Evolutionary conservation across 768 basidiomycete species (phyloP), one percentile per base, ranked within the genome.

Genomic region (Naganishia vaughanmartiniae): DNA sequence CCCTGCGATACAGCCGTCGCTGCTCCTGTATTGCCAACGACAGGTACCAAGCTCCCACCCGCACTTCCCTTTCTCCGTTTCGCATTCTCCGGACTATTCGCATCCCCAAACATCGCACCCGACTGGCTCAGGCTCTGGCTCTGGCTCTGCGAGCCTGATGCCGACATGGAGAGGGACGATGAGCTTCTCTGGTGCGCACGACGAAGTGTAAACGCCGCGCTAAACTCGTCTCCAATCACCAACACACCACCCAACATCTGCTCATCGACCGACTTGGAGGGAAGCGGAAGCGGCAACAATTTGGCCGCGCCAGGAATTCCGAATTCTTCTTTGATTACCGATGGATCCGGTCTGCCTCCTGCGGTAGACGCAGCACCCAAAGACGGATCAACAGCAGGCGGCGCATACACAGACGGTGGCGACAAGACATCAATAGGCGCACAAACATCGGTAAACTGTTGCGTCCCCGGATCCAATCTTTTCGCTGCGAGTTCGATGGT

Each of bases 211-310:
- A 76, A 79, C 14, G 77, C 65, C 6, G 75, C 76, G n/a, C 70
- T 65, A 54, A 75, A 75, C 54, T 81, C 80, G 70, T 81, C 80
- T 3, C 80, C 80, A 14, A 79, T 76, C 60, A 81, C 77, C 10
- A 79, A 53, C 0, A 76, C 45, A 12, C 67, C 69, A 24, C 70
- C 70, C 19, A 69, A 48, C 60, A 2, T 1, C 11, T 28, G 24
- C 7, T 46, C 42, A n/a, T 39, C 60, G 39, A 63, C 14, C 15
- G 39, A 19, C 31, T 28, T 5, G 28, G 26, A 24, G 28, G 58
- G 60, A 15, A 45, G 24, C 4, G 75, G 70, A 3, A 80, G 68
- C 48, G 76, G 73, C 28, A 81, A 34, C 3, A 81, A 67, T 3
- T 74, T 70, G 17, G 75, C 58, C 0, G 80, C 80, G 12, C 77